Percentiles rank a stretch among this genome's conserved stretches.
These are phyloP conservation scores for Cladorrhinum samala DNA, from an alignment of 495 filamentous ascomycete genomes.

Conservation along the genomic window DNA sequence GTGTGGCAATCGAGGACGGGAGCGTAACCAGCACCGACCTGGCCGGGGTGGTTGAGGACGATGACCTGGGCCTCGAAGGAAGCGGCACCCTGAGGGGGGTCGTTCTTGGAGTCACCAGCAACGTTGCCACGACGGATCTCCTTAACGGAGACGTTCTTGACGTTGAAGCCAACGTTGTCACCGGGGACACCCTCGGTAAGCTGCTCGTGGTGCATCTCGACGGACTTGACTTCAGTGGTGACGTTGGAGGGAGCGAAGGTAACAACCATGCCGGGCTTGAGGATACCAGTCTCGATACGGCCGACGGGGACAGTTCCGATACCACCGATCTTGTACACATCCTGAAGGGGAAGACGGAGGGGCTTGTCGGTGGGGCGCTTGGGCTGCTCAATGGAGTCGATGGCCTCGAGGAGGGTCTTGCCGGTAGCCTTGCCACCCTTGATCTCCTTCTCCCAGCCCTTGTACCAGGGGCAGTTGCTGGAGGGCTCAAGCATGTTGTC, in stretches of 20 bases:
- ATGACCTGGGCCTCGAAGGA: constrained; percentile 99
- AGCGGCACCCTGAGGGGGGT: constrained; percentile 81
- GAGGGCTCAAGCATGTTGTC: constrained; percentile 98
- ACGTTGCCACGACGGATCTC: constrained; percentile 99
- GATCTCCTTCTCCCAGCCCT: constrained; percentile 99
- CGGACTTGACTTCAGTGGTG: constrained; percentile 99
- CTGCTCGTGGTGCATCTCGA: constrained; percentile 99
- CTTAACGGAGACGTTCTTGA: constrained; percentile 99
- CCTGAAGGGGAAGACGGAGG: constrained; percentile 99
- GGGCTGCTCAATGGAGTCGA: constrained; percentile 91
- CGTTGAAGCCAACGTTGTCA: constrained; percentile 99
- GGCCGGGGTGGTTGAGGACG: constrained; percentile 99
- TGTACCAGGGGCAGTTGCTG: constrained; percentile 99
- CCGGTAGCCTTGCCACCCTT: constrained; percentile 83
- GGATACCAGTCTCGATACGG: constrained; percentile 99
- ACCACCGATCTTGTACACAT: constrained; percentile 99
- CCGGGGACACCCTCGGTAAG: constrained; percentile 91
- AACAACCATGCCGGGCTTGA: constrained; percentile 97
- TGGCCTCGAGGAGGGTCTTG: constrained; percentile 99
- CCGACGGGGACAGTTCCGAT: constrained; percentile 99
- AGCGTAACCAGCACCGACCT: constrained; percentile 97
- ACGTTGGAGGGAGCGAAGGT: constrained; percentile 95
- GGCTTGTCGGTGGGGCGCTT: constrained; percentile 93
- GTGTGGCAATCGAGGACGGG: constrained; percentile 99
- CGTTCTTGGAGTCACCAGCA: constrained; percentile 99